Base-by-base conservation (phyloP, 2,329 filamentous ascomycete genomes). In the Beauveria medogensis region DNA sequence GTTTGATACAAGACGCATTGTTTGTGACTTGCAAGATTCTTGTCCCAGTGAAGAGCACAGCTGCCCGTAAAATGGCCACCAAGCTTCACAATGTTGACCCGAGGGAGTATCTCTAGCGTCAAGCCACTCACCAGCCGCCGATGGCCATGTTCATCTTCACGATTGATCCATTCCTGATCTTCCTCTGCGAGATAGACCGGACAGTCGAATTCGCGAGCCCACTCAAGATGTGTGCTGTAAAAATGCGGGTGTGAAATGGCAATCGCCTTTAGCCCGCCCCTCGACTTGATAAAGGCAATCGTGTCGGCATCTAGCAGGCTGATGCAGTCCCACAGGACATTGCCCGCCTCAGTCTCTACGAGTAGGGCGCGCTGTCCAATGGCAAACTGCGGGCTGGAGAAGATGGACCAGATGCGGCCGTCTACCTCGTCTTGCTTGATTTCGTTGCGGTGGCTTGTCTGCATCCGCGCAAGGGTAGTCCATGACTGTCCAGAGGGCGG, bases 41-140 rank as follows among this genome's bases (percentile, higher is more conserved):
- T 72, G 20, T 80, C 78, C 72, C 83, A 89, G 26, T 87, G 79
- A 63, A 90, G 69, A 3, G 91, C 84, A 62, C 88, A 73, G 65
- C 85, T 90, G 0, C 91, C 91, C 0, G 88, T 87, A 67, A 94
- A 94, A 74, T 95, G 90, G 0, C 91, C 91, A 0, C 90, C 89
- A 0, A 87, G 78, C 71, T 91, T 90, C 56, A 93, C 84, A 37
- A 76, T 81, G 3, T 87, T 78, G 0, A 82, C 84, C 0, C 78
- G 76, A 55, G 72, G 72, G 18, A 67, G 64, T 56, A 82, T 67
- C 51, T 77, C 70, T 9, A 80, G 71, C 48, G 78, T 72, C 14
- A 70, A 73, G 57, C 75, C 70, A 0, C 73, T 68, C 53, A 88
- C 73, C 64, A 83, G 78, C 4, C 75, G 75, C 63, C 80, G 77